These are phyloP conservation scores for Malus sieversii DNA, from an alignment of 306 rosid genomes.

Conservation along the genomic window DNA sequence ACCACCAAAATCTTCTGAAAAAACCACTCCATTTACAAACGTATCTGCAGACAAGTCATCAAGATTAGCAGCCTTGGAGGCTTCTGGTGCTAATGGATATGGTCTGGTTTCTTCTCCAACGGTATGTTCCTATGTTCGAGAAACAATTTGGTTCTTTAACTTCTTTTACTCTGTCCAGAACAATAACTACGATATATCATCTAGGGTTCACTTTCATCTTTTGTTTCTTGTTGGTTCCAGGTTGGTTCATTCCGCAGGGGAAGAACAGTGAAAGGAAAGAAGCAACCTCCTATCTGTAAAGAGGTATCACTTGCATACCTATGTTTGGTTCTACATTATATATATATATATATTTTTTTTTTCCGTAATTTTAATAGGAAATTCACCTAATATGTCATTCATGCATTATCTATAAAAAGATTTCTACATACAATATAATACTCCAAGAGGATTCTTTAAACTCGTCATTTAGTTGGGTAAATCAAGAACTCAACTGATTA, in stretches of 20 bases:
- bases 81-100: slow-evolving; percentile 57
- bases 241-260: slow-evolving; percentile 85
- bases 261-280: slow-evolving; percentile 78
- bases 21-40: slow-evolving; percentile 46
- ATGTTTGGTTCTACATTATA: background rate
- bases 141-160: background rate
- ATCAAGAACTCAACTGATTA: background rate
- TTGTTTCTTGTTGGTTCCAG: slow-evolving; percentile 21
- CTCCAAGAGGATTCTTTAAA: background rate
- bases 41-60: slow-evolving; percentile 37
- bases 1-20: slow-evolving; percentile 54
- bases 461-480: background rate
- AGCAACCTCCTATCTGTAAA: slow-evolving; percentile 70
- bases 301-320: slow-evolving; percentile 52
- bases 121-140: slow-evolving; percentile 30
- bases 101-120: slow-evolving; percentile 65
- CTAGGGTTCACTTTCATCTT: slow-evolving; percentile 8
- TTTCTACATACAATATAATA: background rate
- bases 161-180: slow-evolving; percentile 7
- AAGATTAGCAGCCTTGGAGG: slow-evolving; percentile 78
- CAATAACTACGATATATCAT: background rate
- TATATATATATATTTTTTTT: background rate
- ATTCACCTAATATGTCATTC: background rate
- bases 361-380: background rate
- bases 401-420: background rate